Conservation (phyloP, 768 basidiomycete genomes). For the Coprinellus micaceus region DNA sequence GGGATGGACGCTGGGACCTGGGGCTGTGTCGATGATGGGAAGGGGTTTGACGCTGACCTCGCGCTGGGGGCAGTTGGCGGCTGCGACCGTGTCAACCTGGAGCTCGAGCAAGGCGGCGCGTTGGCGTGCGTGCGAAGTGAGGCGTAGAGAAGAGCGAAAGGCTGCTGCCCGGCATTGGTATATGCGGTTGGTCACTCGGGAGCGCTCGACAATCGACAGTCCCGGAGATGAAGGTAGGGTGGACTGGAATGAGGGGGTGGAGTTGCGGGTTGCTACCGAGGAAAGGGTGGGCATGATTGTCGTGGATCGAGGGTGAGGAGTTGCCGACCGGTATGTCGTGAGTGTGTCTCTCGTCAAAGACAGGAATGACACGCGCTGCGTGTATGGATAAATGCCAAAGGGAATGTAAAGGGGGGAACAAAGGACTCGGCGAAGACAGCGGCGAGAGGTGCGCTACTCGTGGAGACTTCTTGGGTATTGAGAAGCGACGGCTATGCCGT, state of each 20-base stretch:
- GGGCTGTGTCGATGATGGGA: conserved; percentile 30
- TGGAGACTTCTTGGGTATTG: too few relatives aligned
- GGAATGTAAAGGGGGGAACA: not conserved
- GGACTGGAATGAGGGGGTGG: conserved; percentile 17
- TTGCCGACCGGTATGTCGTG: not conserved
- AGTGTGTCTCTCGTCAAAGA: not conserved
- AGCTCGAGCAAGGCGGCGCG: conserved; percentile 44
- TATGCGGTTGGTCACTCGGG: conserved; percentile 41
- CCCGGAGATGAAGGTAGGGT: conserved; percentile 20
- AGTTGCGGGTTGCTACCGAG: conserved; percentile 5
- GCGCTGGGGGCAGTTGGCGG: conserved; percentile 35
- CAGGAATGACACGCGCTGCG: conserved; percentile 33
- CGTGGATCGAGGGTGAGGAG: not conserved
- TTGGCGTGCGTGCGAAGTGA: conserved; percentile 46
- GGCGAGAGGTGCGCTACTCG: not conserved
- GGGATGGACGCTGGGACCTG: too few relatives aligned
- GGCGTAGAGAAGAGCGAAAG: conserved; percentile 31
- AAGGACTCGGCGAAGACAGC: not conserved
- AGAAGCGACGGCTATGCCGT: too few relatives aligned
- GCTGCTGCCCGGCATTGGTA: conserved; percentile 35
- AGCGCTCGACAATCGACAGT: conserved; percentile 34
- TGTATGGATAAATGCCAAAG: conserved; percentile 14
- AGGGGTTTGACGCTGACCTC: conserved; percentile 36
- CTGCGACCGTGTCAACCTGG: conserved; percentile 38
- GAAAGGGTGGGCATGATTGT: not conserved